Evolutionary conservation across 129 eudicot species (phyloP), one percentile per base, ranked within the genome.

Genomic region (Gnaphalium uliginosum): DNA sequence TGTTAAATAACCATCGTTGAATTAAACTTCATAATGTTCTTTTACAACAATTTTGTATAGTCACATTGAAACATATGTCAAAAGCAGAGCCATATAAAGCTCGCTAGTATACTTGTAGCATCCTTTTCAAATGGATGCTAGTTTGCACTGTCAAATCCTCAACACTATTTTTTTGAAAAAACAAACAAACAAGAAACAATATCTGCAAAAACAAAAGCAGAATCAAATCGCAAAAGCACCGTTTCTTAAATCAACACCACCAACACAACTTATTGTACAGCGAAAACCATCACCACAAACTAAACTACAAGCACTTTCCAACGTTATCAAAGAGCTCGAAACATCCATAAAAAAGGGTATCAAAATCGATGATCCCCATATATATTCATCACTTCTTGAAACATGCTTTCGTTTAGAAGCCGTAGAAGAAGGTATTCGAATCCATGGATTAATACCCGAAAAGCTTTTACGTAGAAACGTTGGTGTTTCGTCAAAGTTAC

Each of bases 401-500:
- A 82, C 94, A 14, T 92, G 98, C 76, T 92, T 72, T 72, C 79
- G 82, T 0, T 85, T 89, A 56, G 64, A 82, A 30, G 90, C 90
- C 25, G 24, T 86, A 8, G 84, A 92, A 30, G 83, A 78, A 19
- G 94, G 88, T 2, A 25, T 79, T 39, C 84, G 91, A 10, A 72
- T 93, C 24, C 96, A 88, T 53, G 53, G 71, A 0, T 76, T 93
- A 6, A 90, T 90, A 32, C 98, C 98, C 67, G 46, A 58, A 8
- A 81, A 75, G 15, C 84, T 93, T 69, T 61, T 88, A 32, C 89
- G 82, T 0, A 86, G 69, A 80, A 93, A 93, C 54, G 85, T 62
- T 1, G 98, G 98, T 13, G 74, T 93, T 13, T 82, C 89, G 0
- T 88, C 96, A 13, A 93, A 93, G 83, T 82, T 93, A n/a, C 78